These are phyloP conservation scores for Exophiala calicioides DNA, from an alignment of 2,329 filamentous ascomycete species.

Conservation along the genomic window DNA sequence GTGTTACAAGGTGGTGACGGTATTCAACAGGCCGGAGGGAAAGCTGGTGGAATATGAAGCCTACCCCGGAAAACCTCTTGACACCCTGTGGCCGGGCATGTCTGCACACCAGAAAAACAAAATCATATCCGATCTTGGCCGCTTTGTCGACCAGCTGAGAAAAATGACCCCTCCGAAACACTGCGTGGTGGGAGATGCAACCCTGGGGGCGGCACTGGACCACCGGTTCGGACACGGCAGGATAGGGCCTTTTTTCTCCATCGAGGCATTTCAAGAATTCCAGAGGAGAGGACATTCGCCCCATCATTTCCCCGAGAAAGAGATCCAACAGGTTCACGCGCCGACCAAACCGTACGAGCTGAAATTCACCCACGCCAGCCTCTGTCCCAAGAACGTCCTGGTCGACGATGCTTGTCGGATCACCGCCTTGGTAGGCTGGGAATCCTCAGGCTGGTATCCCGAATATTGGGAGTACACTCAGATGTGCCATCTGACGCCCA, in stretches of 20 bases:
- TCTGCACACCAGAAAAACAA: constrained; percentile 29
- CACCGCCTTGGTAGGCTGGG: constrained; percentile 35
- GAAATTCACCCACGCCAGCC: constrained; percentile 35
- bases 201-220: constrained; percentile 31
- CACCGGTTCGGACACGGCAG: constrained; percentile 26
- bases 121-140: constrained; percentile 28
- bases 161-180: constrained; percentile 31
- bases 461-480: constrained; percentile 38
- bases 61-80: constrained; percentile 26
- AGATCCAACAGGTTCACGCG: constrained; percentile 26
- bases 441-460: constrained; percentile 35
- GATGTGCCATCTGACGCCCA: constrained; percentile 28
- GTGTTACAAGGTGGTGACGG: constrained; percentile 26
- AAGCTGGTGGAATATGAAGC: constrained; percentile 31
- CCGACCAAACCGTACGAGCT: constrained; percentile 30
- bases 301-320: constrained; percentile 27
- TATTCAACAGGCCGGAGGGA: constrained; percentile 31
- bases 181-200: constrained; percentile 31
- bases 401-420: constrained; percentile 32
- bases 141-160: constrained; percentile 32
- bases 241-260: constrained; percentile 31
- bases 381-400: constrained; percentile 35
- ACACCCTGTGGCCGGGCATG: constrained; percentile 25
- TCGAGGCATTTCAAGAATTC: constrained; percentile 31
- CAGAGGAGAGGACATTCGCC: constrained; percentile 27